Evolutionary conservation across 169 alveolate genomes (phyloP), one percentile per base, ranked within the genome.

Genomic region (Plasmodium gonderi): DNA sequence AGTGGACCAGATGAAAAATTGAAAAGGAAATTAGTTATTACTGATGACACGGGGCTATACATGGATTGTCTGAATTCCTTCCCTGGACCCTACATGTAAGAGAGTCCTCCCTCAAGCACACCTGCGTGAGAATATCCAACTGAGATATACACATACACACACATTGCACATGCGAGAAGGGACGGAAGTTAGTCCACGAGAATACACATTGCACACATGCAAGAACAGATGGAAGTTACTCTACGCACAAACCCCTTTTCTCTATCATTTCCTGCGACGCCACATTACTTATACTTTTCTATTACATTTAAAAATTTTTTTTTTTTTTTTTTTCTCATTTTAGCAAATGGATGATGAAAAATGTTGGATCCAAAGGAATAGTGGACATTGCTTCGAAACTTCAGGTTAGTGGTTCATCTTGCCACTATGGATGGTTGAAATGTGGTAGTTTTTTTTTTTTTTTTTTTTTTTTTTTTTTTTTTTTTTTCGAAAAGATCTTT

Each of bases 1-100:
- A 79, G 64, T 36, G 9, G 3, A 3, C 26, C 40, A 8, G 72
- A 36, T 29, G 67, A 54, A 17, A 38, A 38, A 26, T 5, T 44
- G 3, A 49, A 33, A 54, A 49, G 65, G 65, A 26, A 9, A 12
- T 29, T 74, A 17, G 77, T 85, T 5, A 85, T 85, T 36, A 85
- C 92, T 0, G 92, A 85, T 17, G 92, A 85, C 47, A 85, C 87
- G 17, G 92, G 92, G 5, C 65, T 85, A 5, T 85, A 74, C 17
- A 47, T 85, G 51, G 67, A 72, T 12, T 74, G 85, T 17, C 31
- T 85, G 23, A 77, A 77, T 44, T 7, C n/a, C 2, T 85, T 85
- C 33, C 92, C 92, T 0, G 92, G 92, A 42, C 92, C 92, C 0
- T 85, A 72, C 31, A 49, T 85, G 92, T 85, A 74, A 12, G 67